A percentile compares a stretch with the other conserved stretches of the same genome.
Evolutionary conservation across 306 rosid genomes (phyloP).

Genomic region (Corylus americana): DNA sequence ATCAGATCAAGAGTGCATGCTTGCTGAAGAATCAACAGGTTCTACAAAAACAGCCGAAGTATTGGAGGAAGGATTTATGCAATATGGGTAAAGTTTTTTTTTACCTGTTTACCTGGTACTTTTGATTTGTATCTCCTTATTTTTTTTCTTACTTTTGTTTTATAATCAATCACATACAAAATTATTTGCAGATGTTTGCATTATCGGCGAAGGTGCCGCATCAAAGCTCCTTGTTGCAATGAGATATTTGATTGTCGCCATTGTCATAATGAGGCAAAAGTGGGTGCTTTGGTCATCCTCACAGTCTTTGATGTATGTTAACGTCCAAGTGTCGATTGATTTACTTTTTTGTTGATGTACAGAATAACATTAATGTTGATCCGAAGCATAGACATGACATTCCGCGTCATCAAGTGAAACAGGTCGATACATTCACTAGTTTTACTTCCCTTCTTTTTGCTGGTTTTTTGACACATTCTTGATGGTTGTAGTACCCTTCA

Average conservation of each 20-base stretch:
- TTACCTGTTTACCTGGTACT: not conserved
- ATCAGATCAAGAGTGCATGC: conserved; percentile 30
- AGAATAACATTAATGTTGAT: conserved; percentile 67
- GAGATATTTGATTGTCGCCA: conserved; percentile 78
- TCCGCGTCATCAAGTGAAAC: conserved; percentile 70
- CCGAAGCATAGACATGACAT: conserved; percentile 71
- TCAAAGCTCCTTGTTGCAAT: conserved; percentile 91
- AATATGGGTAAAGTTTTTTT: conserved; percentile 56
- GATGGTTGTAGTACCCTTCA: not conserved
- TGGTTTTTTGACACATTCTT: not conserved
- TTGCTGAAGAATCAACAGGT: conserved; percentile 41
- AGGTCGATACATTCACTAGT: conserved; percentile 32
- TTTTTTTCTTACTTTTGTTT: not conserved
- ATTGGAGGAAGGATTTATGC: conserved; percentile 53
- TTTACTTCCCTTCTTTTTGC: not conserved
- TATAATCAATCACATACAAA: not conserved
- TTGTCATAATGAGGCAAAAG: conserved; percentile 80
- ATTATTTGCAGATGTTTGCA: conserved; percentile 64
- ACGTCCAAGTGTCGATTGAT: not conserved
- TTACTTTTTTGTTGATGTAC: conserved; percentile 16
- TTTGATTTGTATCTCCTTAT: not conserved
- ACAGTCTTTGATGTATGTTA: not conserved
- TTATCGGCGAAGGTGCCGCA: conserved; percentile 66
- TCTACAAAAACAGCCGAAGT: conserved; percentile 16
- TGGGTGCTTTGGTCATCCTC: conserved; percentile 21